These are phyloP conservation scores for Cercospora beticola DNA, from an alignment of 2,329 filamentous ascomycete genomes.

Conservation along the genomic window DNA sequence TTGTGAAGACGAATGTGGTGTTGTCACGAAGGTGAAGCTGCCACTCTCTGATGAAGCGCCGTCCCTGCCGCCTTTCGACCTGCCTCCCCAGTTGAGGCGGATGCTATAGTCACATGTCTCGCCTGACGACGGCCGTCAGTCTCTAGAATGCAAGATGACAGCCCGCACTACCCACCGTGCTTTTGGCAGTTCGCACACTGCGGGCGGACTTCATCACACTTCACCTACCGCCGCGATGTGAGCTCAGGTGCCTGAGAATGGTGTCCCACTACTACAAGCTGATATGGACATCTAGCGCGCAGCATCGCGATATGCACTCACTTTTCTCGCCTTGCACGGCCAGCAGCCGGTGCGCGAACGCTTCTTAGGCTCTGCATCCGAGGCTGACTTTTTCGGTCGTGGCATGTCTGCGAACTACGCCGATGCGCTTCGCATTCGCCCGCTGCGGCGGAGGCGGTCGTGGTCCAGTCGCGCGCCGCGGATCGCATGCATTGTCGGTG, in stretches of 20 bases:
- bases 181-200: conserved; percentile 70
- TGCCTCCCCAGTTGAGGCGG: conserved; percentile 76
- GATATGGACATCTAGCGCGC: not conserved
- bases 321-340: conserved; percentile 74
- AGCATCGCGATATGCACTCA: not conserved
- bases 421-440: not conserved
- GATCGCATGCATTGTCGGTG: not conserved
- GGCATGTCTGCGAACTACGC: conserved; percentile 52
- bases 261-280: not conserved
- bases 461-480: not conserved
- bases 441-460: not conserved
- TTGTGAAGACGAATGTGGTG: conserved; percentile 12
- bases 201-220: conserved; percentile 78
- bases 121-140: not conserved
- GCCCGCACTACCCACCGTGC: conserved; percentile 56
- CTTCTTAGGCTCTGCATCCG: conserved; percentile 62
- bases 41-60: conserved; percentile 28
- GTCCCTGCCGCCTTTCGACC: conserved; percentile 56
- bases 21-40: conserved; percentile 34
- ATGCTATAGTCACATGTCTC: conserved; percentile 80
- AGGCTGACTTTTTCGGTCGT: conserved; percentile 62
- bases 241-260: not conserved
- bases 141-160: conserved; percentile 47
- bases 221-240: conserved; percentile 47
- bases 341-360: conserved; percentile 69